Conservation (phyloP, 768 basidiomycete species). For the Ramaria sp. region DNA sequence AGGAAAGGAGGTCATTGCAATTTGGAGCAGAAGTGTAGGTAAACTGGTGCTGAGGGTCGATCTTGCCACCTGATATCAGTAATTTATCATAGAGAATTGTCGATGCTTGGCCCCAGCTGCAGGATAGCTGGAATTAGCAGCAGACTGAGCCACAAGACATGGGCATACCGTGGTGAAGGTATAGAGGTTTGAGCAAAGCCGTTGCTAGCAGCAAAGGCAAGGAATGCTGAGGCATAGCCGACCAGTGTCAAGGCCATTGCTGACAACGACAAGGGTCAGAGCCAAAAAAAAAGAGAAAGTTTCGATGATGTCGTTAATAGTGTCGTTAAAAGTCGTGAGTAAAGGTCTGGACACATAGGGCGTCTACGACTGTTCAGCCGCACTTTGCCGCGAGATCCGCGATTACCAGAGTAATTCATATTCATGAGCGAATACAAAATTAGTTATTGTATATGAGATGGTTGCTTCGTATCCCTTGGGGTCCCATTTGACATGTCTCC, state of each 20-base stretch:
- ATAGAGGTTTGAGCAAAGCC: not conserved
- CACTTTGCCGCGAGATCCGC: too few species aligned
- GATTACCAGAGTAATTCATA: too few species aligned
- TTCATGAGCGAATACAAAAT: too few species aligned
- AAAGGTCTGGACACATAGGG: not conserved
- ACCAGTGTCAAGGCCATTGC: not conserved
- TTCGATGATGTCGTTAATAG: not conserved
- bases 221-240: not conserved
- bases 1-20: slow-evolving; percentile 54
- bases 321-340: not conserved
- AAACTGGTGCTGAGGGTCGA: slow-evolving; percentile 54
- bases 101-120: slow-evolving; percentile 78
- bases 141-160: too few species aligned
- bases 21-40: slow-evolving; percentile 70
- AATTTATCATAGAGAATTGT: slow-evolving; percentile 47
- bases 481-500: too few species aligned
- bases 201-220: not conserved
- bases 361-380: not conserved
- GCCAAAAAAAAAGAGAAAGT: not conserved
- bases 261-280: not conserved
- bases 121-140: not conserved
- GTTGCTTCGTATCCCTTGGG: too few species aligned
- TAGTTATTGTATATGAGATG: too few species aligned
- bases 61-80: slow-evolving; percentile 73
- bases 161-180: not conserved